Conservation (phyloP, 2,329 filamentous ascomycete genomes). For the Curvularia spicifera region DNA sequence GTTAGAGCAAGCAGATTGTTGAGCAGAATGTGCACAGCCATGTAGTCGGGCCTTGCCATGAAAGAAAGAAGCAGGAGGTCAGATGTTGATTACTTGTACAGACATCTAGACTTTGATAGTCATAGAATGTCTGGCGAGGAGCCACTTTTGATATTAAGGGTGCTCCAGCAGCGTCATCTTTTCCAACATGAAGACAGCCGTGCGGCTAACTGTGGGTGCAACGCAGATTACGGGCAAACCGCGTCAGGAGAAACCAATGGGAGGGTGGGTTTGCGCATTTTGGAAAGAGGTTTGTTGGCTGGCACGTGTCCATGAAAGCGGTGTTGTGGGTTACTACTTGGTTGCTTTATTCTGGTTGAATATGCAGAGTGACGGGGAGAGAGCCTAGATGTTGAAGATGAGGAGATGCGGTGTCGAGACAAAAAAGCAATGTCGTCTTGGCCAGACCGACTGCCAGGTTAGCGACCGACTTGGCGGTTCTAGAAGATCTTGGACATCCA, state of each 20-base stretch:
- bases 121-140: not conserved
- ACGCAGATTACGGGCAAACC: not conserved
- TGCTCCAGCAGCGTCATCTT: not conserved
- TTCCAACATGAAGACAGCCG: not conserved
- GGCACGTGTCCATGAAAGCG: not conserved
- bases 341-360: conserved; percentile 1
- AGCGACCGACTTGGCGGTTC: conserved; percentile 6
- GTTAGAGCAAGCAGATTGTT: not conserved
- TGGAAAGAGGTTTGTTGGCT: not conserved
- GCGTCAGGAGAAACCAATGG: not conserved
- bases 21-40: conserved; percentile 1
- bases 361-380: not conserved
- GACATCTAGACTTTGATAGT: not conserved
- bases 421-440: not conserved
- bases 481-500: conserved; percentile 4
- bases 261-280: not conserved
- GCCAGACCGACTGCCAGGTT: not conserved
- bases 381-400: not conserved
- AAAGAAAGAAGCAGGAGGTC: not conserved
- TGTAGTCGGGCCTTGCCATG: not conserved
- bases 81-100: not conserved
- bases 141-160: conserved; percentile 5
- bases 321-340: not conserved
- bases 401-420: not conserved
- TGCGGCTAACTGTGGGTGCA: not conserved